Base-by-base conservation (phyloP, 139 green algal genomes). In the Auxenochlorella protothecoides region DNA sequence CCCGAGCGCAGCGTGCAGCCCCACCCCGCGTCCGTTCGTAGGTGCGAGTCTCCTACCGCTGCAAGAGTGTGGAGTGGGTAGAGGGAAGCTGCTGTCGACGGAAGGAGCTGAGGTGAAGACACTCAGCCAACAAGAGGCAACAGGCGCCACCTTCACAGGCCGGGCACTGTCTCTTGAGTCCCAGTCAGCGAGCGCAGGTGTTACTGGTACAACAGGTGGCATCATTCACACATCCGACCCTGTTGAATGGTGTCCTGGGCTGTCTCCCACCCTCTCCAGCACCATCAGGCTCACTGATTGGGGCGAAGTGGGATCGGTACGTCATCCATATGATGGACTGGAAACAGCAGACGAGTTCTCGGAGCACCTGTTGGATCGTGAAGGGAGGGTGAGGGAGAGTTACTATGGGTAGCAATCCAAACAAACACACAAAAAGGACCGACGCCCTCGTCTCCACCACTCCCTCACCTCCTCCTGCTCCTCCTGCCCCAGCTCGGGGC, bases 1-100 rank as follows among this genome's bases (percentile, higher is more conserved):
- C 89, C 92, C 65, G 83, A 94, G 65, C 93, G 85, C 51, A 98
- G 76, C 9, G 95, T 98, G 83, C 93, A 98, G 55, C 93, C 93
- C 93, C 93, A 98, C 5, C 93, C 93, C 0, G 85, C 83, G 65
- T 97, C 93, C 14, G 68, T 91, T 6, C 77, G 91, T 5, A 93
- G 75, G 3, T 67, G 62, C n/a, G 55, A 59, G n/a, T 60, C 14
- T 55, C 63, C 74, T 9, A 60, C 74, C 4, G n/a, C 52, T 65
- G 53, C 9, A 63, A 3, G 15, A 52, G 51, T 5, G 55, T 2
- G 63, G 14, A 67, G 12, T n/a, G 27, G 63, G 63, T 13, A 53
- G 63, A n/a, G 15, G 9, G 63, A 13, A 67, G 44, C 1, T 69
- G 14, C 55, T n/a, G 65, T 55, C 65, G 51, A 56, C 27, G 51